Base-by-base conservation (phyloP, 768 basidiomycete genomes). In the Phylloporus sp. region DNA sequence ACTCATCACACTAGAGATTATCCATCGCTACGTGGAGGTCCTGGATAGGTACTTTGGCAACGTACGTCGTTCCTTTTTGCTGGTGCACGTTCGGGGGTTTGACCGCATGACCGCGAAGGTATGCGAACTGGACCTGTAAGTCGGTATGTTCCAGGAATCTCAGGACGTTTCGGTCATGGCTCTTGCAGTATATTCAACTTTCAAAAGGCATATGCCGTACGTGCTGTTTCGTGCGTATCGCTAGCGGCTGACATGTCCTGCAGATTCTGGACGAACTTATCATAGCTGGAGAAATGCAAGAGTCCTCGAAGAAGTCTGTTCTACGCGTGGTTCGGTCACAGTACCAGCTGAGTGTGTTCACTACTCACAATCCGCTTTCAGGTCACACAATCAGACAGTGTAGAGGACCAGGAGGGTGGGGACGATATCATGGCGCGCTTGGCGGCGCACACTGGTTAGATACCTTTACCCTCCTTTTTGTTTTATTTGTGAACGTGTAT, bases 11-110 rank as follows among this genome's bases (percentile, higher is more conserved):
- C 77, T 98, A 29, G 95, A 98, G 72, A 82, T 97, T 57, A 87
- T 97, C 35, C 95, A 97, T 68, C 84, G 94, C 62, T 97, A 89
- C 57, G 94, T 95, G 24, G 93, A 97, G 63, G 82, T 91, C n/a
- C 72, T 97, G 47, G 80, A 83, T 59, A 70, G 80, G 49, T 84
- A 83, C 69, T 77, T 77, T 62, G 73, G 73, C 34, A 76, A 75
- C 51, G 74, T 74, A 50, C 54, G 72, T 65, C 26, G 2, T 53
- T 8, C 15, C 29, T 40, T 29, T 28, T 27, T 28, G 9, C 31
- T 8, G 10, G 26, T 32, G n/a, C 16, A 5, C 29, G 35, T 27
- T 34, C 13, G 29, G 36, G 27, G 5, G 26, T 6, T 35, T 55
- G 47, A 55, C 40, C 2, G 18, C 46, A 45, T 45, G 10, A 43